Evolutionary conservation across 495 filamentous ascomycete genomes (phyloP).

Genomic region (Xylaria telfairii): DNA sequence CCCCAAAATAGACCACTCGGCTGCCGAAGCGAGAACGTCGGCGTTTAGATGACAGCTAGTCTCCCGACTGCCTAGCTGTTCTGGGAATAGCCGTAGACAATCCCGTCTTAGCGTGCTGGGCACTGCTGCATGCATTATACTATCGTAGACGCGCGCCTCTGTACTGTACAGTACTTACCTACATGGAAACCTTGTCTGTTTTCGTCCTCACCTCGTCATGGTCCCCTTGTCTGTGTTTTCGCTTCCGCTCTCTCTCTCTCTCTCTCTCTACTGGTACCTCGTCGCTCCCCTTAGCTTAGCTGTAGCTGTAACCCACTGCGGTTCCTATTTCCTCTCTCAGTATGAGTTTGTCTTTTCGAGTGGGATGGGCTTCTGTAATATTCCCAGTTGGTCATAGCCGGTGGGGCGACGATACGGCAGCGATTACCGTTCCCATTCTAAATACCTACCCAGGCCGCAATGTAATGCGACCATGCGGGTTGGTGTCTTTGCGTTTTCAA

Average conservation of each 20-base stretch:
- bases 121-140: conserved; percentile 19
- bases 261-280: neutral
- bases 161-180: too few species aligned
- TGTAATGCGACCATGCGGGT: conserved; percentile 9
- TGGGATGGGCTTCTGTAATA: neutral
- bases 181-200: neutral
- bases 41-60: conserved; percentile 15
- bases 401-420: neutral
- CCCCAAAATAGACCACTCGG: conserved; percentile 25
- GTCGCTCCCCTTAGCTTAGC: neutral
- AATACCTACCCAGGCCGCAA: conserved; percentile 12
- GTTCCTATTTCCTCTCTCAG: too few species aligned
- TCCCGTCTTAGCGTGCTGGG: conserved; percentile 5
- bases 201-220: neutral
- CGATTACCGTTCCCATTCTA: neutral
- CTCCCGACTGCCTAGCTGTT: neutral
- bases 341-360: neutral
- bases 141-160: conserved; percentile 42
- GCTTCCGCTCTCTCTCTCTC: neutral
- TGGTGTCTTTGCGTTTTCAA: conserved; percentile 3
- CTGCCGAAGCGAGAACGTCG: conserved; percentile 14
- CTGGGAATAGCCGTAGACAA: neutral
- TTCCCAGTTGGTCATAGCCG: neutral
- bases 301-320: neutral
- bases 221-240: neutral